These are phyloP conservation scores for Hebeloma cylindrosporum DNA, from an alignment of 768 basidiomycete genomes.

Conservation along the genomic window DNA sequence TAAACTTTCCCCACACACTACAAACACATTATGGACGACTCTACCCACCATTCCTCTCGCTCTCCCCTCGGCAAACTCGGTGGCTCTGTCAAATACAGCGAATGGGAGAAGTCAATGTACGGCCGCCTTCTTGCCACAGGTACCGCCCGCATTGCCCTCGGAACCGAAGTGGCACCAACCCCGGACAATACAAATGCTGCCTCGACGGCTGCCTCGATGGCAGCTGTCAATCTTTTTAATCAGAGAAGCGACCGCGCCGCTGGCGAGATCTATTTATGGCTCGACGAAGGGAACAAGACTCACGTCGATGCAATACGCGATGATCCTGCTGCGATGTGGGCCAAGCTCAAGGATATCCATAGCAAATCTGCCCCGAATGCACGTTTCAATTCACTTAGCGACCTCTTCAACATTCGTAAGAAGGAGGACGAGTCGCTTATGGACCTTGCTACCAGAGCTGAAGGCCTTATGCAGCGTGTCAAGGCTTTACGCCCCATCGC, in stretches of 20 bases:
- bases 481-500: neutral
- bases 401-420: constrained; percentile 1
- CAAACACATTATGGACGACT: constrained; percentile 2
- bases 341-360: constrained; percentile 1
- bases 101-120: constrained; percentile 8
- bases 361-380: constrained; percentile 9
- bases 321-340: neutral
- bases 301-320: too few species aligned
- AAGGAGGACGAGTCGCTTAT: constrained; percentile 6
- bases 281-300: constrained; percentile 9
- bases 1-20: too few species aligned
- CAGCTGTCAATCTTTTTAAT: too few species aligned
- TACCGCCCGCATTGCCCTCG: neutral
- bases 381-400: constrained; percentile 6
- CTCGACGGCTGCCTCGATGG: too few species aligned
- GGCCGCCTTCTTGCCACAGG: neutral
- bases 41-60: neutral
- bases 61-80: neutral
- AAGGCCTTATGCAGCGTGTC: constrained; percentile 4
- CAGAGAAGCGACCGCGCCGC: neutral
- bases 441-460: neutral
- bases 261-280: constrained; percentile 1
- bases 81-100: neutral
- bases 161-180: neutral
- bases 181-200: neutral